Base-by-base conservation (phyloP, 2,329 filamentous ascomycete species). In the Aureobasidium sp. region DNA sequence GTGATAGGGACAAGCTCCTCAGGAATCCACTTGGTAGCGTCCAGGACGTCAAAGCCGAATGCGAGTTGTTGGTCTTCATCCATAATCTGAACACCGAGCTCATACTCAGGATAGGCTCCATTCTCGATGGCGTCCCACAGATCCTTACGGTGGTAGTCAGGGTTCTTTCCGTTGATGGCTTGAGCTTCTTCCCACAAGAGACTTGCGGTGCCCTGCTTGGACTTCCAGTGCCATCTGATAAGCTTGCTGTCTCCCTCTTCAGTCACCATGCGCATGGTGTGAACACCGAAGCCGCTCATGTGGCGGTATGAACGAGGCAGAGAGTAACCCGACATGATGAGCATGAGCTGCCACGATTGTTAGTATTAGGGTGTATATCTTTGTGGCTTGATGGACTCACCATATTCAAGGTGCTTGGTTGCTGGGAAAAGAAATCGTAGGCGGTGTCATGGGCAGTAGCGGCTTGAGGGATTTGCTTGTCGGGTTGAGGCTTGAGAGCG, bases 1-100 rank as follows among this genome's bases (percentile, higher is more conserved):
- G 83, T 81, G 3, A 89, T 89, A 5, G 59, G 68, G 0, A 81
- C 81, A 63, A 77, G 81, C 25, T 82, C 75, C 36, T 74, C 71
- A 34, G 81, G 76, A 0, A 81, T 78, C 81, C 81, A 83, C 63
- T 83, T 81, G 12, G 82, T 85, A 31, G 80, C 74, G 66, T 86
- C 83, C 66, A 85, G 83, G 53, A 84, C 75, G 61, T 82, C 79
- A 62, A 76, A 76, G 1, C 74, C 72, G 64, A 78, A 78, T 0
- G 66, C 76, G 57, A 80, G 77, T 2, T 81, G 80, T 42, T 83
- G 73, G 56, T 79, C 72, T 0, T 81, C 79, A 8, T 76, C 74
- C 75, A 85, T 83, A 45, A 81, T 75, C 70, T 86, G 82, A 1
- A 84, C 70, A 64, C 77, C 80, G 6, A 82, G 69, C 8, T 78